Evolutionary conservation across 192 early-diverging fungal species (phyloP).

Genomic region (Coemansia sp.): DNA sequence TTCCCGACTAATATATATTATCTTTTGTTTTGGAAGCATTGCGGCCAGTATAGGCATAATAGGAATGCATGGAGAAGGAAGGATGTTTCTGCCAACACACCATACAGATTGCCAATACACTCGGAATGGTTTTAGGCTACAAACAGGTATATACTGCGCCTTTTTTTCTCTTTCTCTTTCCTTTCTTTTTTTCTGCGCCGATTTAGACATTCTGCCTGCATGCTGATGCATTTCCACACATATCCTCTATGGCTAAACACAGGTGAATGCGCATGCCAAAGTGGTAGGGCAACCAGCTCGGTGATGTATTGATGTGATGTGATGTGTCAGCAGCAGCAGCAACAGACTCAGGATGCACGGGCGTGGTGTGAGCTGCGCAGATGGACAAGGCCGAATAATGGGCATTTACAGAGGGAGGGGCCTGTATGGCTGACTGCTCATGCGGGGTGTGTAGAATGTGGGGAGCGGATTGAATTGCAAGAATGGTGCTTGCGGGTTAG

Average conservation of each 20-base stretch:
- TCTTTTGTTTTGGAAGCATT: not conserved
- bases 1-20: not conserved
- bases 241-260: not conserved
- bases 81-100: not conserved
- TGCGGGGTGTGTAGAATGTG: not conserved
- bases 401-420: no score
- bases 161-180: no score
- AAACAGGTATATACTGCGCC: not conserved
- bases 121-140: not conserved
- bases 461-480: not conserved
- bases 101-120: slow-evolving; percentile 2
- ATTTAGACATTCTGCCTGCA: not conserved
- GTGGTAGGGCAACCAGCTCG: not conserved
- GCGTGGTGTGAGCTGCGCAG: not conserved
- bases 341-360: not conserved
- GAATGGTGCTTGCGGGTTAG: not conserved
- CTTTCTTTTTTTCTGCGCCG: not conserved
- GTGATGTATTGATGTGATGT: not conserved
- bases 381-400: not conserved
- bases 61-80: slow-evolving; percentile 3
- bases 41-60: not conserved
- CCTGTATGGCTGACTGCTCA: not conserved
- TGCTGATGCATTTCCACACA: not conserved
- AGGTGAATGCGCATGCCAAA: not conserved
- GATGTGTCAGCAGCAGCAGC: not conserved